These are phyloP conservation scores for Zea luxurians DNA, from an alignment of 176 grass and related monocot genomes.

Conservation along the genomic window DNA sequence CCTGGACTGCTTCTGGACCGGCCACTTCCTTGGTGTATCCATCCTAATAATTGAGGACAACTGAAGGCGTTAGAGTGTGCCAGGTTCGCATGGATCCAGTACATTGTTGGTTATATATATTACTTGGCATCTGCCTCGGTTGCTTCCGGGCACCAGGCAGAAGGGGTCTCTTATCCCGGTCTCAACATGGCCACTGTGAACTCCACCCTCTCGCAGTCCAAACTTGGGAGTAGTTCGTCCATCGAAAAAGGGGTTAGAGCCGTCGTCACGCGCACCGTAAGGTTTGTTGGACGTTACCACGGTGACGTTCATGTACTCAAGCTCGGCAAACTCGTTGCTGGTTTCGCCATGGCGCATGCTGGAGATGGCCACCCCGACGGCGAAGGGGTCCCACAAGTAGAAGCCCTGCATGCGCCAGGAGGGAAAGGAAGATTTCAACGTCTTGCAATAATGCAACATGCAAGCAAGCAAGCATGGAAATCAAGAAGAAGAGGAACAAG, in stretches of 20 bases:
- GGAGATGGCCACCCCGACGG: constrained; percentile 59
- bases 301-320: constrained; percentile 79
- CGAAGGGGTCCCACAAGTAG: constrained; percentile 91
- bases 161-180: constrained; percentile 66
- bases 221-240: constrained; percentile 56
- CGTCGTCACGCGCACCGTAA: constrained; percentile 68
- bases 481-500: too few species aligned
- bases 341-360: constrained; percentile 58
- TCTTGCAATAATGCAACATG: too few species aligned
- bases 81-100: background rate
- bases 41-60: constrained; percentile 54
- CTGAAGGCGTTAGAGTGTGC: background rate
- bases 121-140: constrained; percentile 81
- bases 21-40: constrained; percentile 76
- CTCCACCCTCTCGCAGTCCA: constrained; percentile 53
- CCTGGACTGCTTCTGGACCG: constrained; percentile 49
- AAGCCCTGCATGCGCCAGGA: constrained; percentile 61
- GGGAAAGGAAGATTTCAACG: background rate
- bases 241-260: constrained; percentile 76
- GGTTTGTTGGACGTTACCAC: constrained; percentile 76
- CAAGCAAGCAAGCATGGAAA: too few species aligned
- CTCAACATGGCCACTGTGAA: constrained; percentile 88
- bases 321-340: constrained; percentile 63
- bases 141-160: constrained; percentile 50
- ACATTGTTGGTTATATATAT: background rate